Conservation (phyloP, 441 rosid genomes). For the Erodium moschatum region DNA sequence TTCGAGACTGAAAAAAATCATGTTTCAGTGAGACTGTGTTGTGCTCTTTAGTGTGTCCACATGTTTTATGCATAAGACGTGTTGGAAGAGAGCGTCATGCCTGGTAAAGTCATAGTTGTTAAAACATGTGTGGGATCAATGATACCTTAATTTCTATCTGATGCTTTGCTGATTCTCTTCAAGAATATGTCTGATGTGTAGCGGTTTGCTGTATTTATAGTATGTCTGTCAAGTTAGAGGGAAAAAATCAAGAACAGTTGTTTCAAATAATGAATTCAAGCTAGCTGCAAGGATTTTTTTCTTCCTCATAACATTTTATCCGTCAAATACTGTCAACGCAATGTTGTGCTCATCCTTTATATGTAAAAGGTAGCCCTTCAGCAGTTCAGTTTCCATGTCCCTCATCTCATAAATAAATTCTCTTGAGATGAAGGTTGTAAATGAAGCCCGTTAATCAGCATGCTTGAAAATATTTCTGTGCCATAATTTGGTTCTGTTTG, state of each 20-base stretch:
- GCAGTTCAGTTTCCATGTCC: neutral
- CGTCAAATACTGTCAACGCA: neutral
- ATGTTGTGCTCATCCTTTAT: neutral
- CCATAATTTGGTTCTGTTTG: too few relatives aligned
- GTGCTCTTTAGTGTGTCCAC: slow-evolving; percentile 29
- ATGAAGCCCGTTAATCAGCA: neutral
- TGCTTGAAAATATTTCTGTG: neutral
- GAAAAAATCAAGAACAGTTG: neutral
- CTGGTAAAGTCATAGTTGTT: neutral
- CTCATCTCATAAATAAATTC: neutral
- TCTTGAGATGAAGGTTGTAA: neutral
- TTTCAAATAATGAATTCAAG: slow-evolving; percentile 3
- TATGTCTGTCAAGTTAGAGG: slow-evolving; percentile 8
- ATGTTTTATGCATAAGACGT: slow-evolving; percentile 4
- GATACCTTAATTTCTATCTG: slow-evolving; percentile 8
- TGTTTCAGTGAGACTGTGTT: slow-evolving; percentile 55
- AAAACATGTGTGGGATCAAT: slow-evolving; percentile 13
- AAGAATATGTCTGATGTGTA: slow-evolving; percentile 21
- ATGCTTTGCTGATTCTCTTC: slow-evolving; percentile 23
- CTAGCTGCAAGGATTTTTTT: neutral
- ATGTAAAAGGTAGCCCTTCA: neutral
- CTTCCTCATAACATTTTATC: neutral
- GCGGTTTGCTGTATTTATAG: neutral
- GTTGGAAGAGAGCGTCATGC: neutral
- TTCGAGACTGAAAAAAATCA: slow-evolving; percentile 44